Conservation (phyloP, 768 basidiomycete species). For the Termitomyces sp. region DNA sequence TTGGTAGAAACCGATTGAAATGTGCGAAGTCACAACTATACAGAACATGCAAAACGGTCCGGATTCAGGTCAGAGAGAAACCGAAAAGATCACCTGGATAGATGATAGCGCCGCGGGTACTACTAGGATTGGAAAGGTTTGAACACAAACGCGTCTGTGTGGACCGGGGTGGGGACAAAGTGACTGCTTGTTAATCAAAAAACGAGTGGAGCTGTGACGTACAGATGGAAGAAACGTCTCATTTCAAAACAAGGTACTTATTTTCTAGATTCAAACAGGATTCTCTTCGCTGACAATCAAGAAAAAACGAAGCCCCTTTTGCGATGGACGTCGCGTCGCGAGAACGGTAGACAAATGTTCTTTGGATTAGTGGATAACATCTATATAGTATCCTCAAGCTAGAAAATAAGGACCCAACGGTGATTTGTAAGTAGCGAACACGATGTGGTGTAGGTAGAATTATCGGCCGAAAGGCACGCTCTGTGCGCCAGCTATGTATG, state of each 20-base stretch:
- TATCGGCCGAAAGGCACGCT: too few relatives aligned
- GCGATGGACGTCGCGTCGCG: neutral
- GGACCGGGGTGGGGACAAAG: neutral
- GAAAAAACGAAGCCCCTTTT: neutral
- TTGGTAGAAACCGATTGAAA: neutral
- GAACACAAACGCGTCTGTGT: neutral
- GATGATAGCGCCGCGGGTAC: neutral
- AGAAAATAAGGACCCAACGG: neutral
- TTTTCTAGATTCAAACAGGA: neutral
- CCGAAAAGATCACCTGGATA: neutral
- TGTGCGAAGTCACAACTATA: neutral
- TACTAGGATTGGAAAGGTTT: neutral
- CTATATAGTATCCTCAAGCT: neutral
- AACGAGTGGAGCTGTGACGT: neutral
- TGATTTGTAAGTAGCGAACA: neutral
- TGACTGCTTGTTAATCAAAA: neutral
- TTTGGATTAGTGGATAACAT: neutral
- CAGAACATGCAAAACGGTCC: neutral
- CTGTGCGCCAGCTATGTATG: neutral
- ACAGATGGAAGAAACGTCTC: too few relatives aligned
- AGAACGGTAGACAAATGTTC: neutral
- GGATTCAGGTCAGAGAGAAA: neutral
- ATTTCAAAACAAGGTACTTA: neutral
- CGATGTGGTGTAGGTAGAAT: too few relatives aligned
- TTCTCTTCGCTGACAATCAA: neutral